These are phyloP conservation scores for Garcia nutans DNA, from an alignment of 345 rosid genomes.

Conservation along the genomic window DNA sequence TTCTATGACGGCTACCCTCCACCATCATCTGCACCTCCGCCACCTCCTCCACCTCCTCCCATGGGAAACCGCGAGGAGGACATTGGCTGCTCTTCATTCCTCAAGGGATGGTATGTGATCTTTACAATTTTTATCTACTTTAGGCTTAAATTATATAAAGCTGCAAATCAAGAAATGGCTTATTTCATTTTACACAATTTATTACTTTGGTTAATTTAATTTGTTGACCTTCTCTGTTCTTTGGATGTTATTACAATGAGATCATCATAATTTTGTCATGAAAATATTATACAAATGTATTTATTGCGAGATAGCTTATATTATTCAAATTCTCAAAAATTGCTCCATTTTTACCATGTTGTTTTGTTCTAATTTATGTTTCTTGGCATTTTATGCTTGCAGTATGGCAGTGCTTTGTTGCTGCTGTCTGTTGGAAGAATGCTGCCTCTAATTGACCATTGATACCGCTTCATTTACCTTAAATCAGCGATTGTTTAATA, in stretches of 20 bases:
- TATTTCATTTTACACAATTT: not conserved
- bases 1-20: conserved; percentile 28
- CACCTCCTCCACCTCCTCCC: conserved; percentile 22
- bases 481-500: not conserved
- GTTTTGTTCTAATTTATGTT: not conserved
- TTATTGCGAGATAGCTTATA: too few species aligned
- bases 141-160: not conserved
- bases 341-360: not conserved
- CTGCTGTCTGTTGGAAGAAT: conserved; percentile 21
- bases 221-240: not conserved
- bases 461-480: too few species aligned
- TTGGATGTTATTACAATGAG: not conserved
- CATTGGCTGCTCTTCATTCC: conserved; percentile 29
- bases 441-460: not conserved
- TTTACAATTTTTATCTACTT: not conserved
- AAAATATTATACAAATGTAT: too few species aligned
- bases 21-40: conserved; percentile 24
- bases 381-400: not conserved
- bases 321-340: not conserved
- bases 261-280: too few species aligned
- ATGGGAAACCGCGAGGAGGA: conserved; percentile 11
- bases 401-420: conserved; percentile 23
- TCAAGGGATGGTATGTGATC: conserved; percentile 35
- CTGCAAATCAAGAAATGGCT: not conserved
- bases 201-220: too few species aligned